Conservation (phyloP, 345 rosid genomes). For the Lepidium sativum region DNA sequence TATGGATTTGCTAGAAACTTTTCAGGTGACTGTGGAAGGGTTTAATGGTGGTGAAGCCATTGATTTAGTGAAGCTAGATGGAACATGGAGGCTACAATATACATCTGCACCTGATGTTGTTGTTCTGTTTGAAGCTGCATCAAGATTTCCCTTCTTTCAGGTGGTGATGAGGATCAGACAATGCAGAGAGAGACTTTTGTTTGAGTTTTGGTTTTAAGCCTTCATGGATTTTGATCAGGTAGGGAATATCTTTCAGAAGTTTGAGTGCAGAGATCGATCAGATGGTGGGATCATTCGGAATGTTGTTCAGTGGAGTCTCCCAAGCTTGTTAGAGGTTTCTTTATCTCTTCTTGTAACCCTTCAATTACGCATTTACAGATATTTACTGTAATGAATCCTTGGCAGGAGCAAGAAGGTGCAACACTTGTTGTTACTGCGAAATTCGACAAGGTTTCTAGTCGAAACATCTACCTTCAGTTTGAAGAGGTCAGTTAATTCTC, state of each 20-base stretch:
- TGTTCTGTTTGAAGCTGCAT: constrained; percentile 74
- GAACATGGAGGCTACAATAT: constrained; percentile 92
- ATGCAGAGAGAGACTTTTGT: neutral
- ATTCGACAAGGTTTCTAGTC: constrained; percentile 56
- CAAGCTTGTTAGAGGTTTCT: constrained; percentile 65
- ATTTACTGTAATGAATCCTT: constrained; percentile 10
- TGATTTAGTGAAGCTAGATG: constrained; percentile 65
- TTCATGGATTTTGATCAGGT: constrained; percentile 37
- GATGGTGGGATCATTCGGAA: constrained; percentile 68
- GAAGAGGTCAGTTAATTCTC: constrained; percentile 65
- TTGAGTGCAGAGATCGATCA: constrained; percentile 51
- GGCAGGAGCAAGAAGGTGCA: constrained; percentile 82
- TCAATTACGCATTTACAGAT: neutral
- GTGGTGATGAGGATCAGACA: constrained; percentile 23
- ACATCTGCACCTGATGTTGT: constrained; percentile 91
- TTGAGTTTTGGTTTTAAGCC: neutral
- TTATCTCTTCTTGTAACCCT: neutral
- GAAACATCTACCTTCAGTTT: constrained; percentile 78
- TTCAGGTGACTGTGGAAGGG: constrained; percentile 74
- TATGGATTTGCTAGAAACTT: constrained; percentile 22
- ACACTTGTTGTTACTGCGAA: constrained; percentile 87
- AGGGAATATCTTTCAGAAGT: constrained; percentile 82
- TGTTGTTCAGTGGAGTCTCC: constrained; percentile 82
- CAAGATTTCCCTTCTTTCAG: constrained; percentile 78
- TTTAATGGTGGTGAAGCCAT: constrained; percentile 56